A percentile compares a stretch with the other conserved stretches of the same genome.
Evolutionary conservation across 1,139 yeast genomes (phyloP).

Genomic region (Lodderomyces metapsilosis): DNA sequence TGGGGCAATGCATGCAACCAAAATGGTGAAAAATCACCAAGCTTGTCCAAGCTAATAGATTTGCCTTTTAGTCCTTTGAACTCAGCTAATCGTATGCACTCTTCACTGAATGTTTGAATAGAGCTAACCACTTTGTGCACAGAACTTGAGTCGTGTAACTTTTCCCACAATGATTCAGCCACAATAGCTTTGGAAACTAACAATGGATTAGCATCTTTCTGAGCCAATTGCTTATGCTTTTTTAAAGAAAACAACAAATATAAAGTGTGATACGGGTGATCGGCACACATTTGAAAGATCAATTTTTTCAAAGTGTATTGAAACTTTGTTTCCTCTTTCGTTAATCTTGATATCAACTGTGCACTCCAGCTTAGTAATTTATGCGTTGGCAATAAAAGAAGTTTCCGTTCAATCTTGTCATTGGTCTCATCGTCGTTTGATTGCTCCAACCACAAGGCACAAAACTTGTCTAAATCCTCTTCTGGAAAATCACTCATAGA

Average conservation of each 20-base stretch:
- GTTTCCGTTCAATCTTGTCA: constrained; percentile 26
- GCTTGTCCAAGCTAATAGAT: constrained; percentile 33
- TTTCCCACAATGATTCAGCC: constrained; percentile 47
- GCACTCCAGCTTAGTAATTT: constrained; percentile 79
- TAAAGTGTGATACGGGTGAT: constrained; percentile 77
- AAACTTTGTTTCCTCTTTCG: constrained; percentile 48
- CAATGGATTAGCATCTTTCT: constrained; percentile 28
- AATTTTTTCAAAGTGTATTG: constrained; percentile 55
- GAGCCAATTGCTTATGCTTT: constrained; percentile 38
- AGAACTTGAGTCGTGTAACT: constrained; percentile 12
- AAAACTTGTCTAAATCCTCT: constrained; percentile 71
- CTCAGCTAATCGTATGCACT: constrained; percentile 52
- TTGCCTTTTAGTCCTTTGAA: constrained; percentile 38
- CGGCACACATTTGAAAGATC: constrained; percentile 48
- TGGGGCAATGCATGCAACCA: constrained; percentile 55
- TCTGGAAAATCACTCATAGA: constrained; percentile 46
- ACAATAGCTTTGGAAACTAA: constrained; percentile 50
- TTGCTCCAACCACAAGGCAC: constrained; percentile 82
- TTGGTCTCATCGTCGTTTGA: constrained; percentile 44
- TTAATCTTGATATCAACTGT: constrained; percentile 75
- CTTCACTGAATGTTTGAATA: constrained; percentile 50
- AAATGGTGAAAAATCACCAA: constrained; percentile 40
- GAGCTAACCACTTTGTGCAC: constrained; percentile 26
- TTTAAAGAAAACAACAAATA: constrained; percentile 64
- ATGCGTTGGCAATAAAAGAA: constrained; percentile 49